A percentile compares a stretch with the other conserved stretches of the same genome.
These are phyloP conservation scores for Leucocoprinus sp. DNA, from an alignment of 768 basidiomycete genomes.

Conservation along the genomic window DNA sequence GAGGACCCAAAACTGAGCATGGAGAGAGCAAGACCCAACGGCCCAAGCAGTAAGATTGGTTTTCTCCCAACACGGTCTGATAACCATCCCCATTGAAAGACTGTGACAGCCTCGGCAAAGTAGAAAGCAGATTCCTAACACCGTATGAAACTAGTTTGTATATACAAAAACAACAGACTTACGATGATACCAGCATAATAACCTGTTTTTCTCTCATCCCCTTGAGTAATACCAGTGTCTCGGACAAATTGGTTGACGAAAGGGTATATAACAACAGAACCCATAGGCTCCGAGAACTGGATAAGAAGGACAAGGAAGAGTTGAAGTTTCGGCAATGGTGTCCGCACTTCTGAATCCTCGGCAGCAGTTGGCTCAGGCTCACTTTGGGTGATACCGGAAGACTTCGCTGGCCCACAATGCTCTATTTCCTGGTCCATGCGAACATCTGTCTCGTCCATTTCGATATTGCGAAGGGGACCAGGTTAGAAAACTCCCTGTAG, in stretches of 20 bases:
- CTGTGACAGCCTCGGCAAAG: constrained; percentile 32
- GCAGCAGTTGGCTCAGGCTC: no score
- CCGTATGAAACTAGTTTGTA: neutral
- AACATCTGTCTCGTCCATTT: no score
- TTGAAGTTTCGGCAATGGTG: constrained; percentile 33
- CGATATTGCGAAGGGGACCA: no score
- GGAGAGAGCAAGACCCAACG: constrained; percentile 30
- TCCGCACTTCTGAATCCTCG: no score
- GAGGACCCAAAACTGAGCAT: constrained; percentile 37
- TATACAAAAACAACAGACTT: constrained; percentile 7
- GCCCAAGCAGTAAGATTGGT: constrained; percentile 36
- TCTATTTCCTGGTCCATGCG: no score
- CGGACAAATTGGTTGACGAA: constrained; percentile 39
- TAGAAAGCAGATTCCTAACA: constrained; percentile 39
- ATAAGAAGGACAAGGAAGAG: constrained; percentile 30
- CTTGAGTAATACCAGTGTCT: constrained; percentile 33
- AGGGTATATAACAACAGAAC: constrained; percentile 37
- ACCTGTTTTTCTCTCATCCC: constrained; percentile 36
- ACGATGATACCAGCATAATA: constrained; percentile 45
- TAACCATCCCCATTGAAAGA: constrained; percentile 35
- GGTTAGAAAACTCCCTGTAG: no score
- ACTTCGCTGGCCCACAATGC: no score
- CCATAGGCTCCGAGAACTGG: constrained; percentile 36
- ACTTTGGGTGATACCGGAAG: no score
- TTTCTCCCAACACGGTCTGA: constrained; percentile 36